Percentiles rank a stretch among this genome's conserved stretches.
These are phyloP conservation scores for Whalleya microplaca DNA, from an alignment of 2,329 filamentous ascomycete species.

Conservation along the genomic window DNA sequence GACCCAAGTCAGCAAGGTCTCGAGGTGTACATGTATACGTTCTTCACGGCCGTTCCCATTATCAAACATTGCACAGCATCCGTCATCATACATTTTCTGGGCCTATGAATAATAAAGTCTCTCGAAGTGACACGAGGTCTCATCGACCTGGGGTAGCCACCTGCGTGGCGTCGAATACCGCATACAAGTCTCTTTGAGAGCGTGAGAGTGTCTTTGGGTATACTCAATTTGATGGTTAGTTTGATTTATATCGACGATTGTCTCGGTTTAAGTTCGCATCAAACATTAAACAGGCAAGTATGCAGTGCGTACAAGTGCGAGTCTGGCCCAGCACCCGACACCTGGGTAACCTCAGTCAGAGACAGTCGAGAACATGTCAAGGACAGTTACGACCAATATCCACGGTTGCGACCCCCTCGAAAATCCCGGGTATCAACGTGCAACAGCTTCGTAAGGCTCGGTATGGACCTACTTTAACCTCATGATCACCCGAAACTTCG, in stretches of 20 bases:
- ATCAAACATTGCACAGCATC: conserved; percentile 43
- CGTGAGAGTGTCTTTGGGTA: no score
- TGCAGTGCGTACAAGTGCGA: not conserved
- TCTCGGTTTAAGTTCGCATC: conserved; percentile 3
- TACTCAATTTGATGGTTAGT: not conserved
- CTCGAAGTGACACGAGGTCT: not conserved
- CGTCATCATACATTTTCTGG: conserved; percentile 39
- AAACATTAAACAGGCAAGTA: not conserved
- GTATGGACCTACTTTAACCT: not conserved
- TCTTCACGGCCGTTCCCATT: conserved; percentile 15
- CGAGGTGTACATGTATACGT: not conserved
- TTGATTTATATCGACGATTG: conserved; percentile 1
- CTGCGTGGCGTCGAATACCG: not conserved
- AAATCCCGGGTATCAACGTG: not conserved
- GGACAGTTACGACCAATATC: no score
- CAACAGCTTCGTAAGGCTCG: not conserved
- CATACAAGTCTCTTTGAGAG: not conserved
- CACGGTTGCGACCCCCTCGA: not conserved
- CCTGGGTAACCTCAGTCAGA: no score
- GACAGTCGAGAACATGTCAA: no score
- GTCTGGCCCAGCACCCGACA: no score
- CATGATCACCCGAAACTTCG: no score
- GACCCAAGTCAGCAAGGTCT: not conserved
- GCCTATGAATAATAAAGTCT: conserved; percentile 2
- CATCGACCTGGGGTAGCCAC: not conserved